These are phyloP conservation scores for Wickerhamiella occidentalis DNA, from an alignment of 805 yeast species.

Conservation along the genomic window DNA sequence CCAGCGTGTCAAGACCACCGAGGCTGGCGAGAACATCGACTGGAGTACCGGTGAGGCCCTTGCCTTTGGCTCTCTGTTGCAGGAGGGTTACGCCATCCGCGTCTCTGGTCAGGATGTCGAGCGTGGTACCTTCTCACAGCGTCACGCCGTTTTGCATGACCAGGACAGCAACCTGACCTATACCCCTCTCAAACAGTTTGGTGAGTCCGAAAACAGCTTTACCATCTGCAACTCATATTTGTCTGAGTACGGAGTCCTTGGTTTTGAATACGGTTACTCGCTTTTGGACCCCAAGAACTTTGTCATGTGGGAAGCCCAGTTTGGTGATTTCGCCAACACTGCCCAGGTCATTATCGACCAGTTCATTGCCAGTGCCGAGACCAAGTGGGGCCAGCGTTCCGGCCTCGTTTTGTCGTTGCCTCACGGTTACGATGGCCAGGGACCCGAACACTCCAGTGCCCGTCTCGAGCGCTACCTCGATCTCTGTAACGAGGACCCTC, in stretches of 20 bases:
- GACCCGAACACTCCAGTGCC: conserved; percentile 98
- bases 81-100: conserved; percentile 94
- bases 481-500: conserved; percentile 90
- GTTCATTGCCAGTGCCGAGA: conserved; percentile 91
- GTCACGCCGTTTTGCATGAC: conserved; percentile 97
- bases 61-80: conserved; percentile 83
- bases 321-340: conserved; percentile 99
- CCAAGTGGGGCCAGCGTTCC: conserved; percentile 98
- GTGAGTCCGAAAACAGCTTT: conserved; percentile 73
- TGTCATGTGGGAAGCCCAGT: conserved; percentile 99
- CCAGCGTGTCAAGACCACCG: conserved; percentile 74
- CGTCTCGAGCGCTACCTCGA: conserved; percentile 94
- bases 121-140: conserved; percentile 99
- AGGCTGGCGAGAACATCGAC: conserved; percentile 87
- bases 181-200: conserved; percentile 73
- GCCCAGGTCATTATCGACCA: conserved; percentile 97
- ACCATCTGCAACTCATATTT: conserved; percentile 87
- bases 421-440: conserved; percentile 99
- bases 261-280: conserved; percentile 98
- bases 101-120: conserved; percentile 99
- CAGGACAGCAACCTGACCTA: conserved; percentile 73
- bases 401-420: conserved; percentile 93
- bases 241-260: conserved; percentile 98
- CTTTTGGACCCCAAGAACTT: conserved; percentile 93
- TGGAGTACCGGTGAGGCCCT: conserved; percentile 99